These are phyloP conservation scores for Ophiocordyceps camponoti-leonardi DNA, from an alignment of 2,329 filamentous ascomycete species.

Conservation along the genomic window DNA sequence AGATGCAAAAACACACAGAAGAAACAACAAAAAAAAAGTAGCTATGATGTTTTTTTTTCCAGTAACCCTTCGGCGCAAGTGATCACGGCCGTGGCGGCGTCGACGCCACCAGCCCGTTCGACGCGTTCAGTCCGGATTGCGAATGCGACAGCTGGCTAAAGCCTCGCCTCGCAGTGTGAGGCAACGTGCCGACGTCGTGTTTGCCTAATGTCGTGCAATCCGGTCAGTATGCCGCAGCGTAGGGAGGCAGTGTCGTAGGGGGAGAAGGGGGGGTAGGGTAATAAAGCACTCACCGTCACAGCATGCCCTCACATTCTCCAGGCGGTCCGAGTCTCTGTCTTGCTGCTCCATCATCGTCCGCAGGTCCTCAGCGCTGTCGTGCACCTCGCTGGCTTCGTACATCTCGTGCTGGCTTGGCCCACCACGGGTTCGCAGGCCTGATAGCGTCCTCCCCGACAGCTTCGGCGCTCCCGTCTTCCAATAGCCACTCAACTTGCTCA, in stretches of 20 bases:
- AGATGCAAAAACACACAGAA: not conserved
- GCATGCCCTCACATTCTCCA: slow-evolving; percentile 93
- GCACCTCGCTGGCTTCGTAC: slow-evolving; percentile 44
- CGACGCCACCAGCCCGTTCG: slow-evolving; percentile 15
- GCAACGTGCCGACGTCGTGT: slow-evolving; percentile 52
- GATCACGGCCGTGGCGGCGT: slow-evolving; percentile 17
- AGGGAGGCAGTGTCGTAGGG: not conserved
- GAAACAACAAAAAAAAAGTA: not conserved
- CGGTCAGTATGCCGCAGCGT: slow-evolving; percentile 4
- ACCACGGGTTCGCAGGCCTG: slow-evolving; percentile 34
- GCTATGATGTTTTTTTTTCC: too few relatives aligned
- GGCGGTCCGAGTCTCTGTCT: slow-evolving; percentile 56
- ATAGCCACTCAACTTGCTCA: slow-evolving; percentile 43
- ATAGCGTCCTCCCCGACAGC: slow-evolving; percentile 27
- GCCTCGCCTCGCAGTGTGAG: slow-evolving; percentile 27
- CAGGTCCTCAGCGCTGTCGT: slow-evolving; percentile 71
- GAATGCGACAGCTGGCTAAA: slow-evolving; percentile 21
- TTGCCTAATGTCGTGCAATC: slow-evolving; percentile 34
- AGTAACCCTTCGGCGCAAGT: slow-evolving; percentile 5
- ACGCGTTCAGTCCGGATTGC: slow-evolving; percentile 14
- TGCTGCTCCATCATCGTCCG: slow-evolving; percentile 63
- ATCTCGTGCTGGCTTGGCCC: slow-evolving; percentile 29
- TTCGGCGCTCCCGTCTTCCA: slow-evolving; percentile 30
- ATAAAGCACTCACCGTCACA: slow-evolving; percentile 62
- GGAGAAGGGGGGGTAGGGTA: too few relatives aligned